Percentiles rank a stretch among this genome's conserved stretches.
Conservation (phyloP, 2,329 filamentous ascomycete genomes). For the Curvularia sp. region DNA sequence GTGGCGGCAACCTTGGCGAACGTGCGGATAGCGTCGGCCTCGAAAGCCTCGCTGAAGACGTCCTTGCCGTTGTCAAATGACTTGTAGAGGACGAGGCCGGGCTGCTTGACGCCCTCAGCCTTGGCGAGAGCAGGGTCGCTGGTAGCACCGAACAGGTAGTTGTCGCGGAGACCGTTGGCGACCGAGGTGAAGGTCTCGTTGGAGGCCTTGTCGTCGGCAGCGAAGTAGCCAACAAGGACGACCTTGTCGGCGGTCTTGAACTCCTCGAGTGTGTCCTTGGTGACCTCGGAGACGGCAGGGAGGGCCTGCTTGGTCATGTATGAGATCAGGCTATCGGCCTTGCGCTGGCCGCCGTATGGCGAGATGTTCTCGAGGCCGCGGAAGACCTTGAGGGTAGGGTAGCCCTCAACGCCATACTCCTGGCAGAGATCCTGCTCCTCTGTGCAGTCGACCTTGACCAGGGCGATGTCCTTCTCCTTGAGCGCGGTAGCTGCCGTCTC, state of each 20-base stretch:
- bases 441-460: slow-evolving; percentile 94
- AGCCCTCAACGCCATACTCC: slow-evolving; percentile 89
- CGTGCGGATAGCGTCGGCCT: slow-evolving; percentile 76
- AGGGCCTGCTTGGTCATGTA: slow-evolving; percentile 99
- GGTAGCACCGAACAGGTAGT: slow-evolving; percentile 89
- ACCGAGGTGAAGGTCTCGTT: slow-evolving; percentile 84
- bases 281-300: slow-evolving; percentile 85
- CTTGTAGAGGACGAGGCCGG: slow-evolving; percentile 94
- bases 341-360: slow-evolving; percentile 88
- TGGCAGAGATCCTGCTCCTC: slow-evolving; percentile 92
- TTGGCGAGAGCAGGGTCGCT: slow-evolving; percentile 84
- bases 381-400: slow-evolving; percentile 99
- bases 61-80: slow-evolving; percentile 96
- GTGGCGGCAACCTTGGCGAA: slow-evolving; percentile 88
- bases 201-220: slow-evolving; percentile 78
- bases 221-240: slow-evolving; percentile 88
- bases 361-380: slow-evolving; percentile 81
- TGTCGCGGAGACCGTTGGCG: slow-evolving; percentile 80
- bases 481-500: slow-evolving; percentile 83
- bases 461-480: slow-evolving; percentile 85
- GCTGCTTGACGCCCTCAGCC: slow-evolving; percentile 86
- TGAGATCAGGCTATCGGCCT: slow-evolving; percentile 76
- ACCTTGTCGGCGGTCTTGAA: slow-evolving; percentile 99
- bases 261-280: slow-evolving; percentile 83
- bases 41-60: slow-evolving; percentile 81